Percentiles rank a stretch among this genome's conserved stretches.
phyloP scores from a whole-genome alignment of 2,329 filamentous ascomycete genomes.

The Fusarium guadeloupense region DNA sequence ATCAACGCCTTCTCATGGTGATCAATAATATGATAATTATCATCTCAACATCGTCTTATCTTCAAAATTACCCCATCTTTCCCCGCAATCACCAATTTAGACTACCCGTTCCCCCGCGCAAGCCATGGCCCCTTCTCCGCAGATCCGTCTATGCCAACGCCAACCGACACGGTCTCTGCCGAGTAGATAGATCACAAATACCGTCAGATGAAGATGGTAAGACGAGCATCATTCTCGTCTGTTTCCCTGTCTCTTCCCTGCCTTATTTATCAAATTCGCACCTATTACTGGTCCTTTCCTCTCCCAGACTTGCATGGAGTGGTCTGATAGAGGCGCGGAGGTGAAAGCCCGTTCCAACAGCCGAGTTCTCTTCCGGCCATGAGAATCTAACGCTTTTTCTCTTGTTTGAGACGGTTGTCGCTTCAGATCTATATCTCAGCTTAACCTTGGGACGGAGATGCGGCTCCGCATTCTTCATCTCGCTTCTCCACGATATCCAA shows the following conservation, averaged over 20 bases:
- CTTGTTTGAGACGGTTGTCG: neutral
- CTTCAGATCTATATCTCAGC: neutral
- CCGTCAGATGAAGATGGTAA: neutral
- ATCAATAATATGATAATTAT: neutral
- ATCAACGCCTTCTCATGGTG: neutral
- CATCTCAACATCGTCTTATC: neutral
- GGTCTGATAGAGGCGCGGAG: slow-evolving; percentile 25
- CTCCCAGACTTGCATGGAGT: slow-evolving; percentile 8
- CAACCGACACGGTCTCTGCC: too few species aligned
- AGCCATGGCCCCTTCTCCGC: slow-evolving; percentile 32
- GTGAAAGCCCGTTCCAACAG: slow-evolving; percentile 23
- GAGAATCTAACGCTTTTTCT: neutral
- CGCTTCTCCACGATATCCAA: slow-evolving; percentile 2
- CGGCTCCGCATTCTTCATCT: slow-evolving; percentile 14
- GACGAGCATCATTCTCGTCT: slow-evolving; percentile 15
- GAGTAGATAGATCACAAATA: neutral
- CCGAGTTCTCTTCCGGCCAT: neutral
- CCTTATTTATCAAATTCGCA: neutral
- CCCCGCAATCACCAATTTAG: slow-evolving; percentile 31
- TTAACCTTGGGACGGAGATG: slow-evolving; percentile 4
- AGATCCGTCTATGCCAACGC: slow-evolving; percentile 29
- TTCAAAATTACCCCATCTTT: slow-evolving; percentile 32
- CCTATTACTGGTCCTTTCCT: slow-evolving; percentile 3
- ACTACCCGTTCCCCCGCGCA: slow-evolving; percentile 38
- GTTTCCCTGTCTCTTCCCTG: neutral